Base-by-base conservation (phyloP, 306 rosid genomes). In the Boehmeria nivea region DNA sequence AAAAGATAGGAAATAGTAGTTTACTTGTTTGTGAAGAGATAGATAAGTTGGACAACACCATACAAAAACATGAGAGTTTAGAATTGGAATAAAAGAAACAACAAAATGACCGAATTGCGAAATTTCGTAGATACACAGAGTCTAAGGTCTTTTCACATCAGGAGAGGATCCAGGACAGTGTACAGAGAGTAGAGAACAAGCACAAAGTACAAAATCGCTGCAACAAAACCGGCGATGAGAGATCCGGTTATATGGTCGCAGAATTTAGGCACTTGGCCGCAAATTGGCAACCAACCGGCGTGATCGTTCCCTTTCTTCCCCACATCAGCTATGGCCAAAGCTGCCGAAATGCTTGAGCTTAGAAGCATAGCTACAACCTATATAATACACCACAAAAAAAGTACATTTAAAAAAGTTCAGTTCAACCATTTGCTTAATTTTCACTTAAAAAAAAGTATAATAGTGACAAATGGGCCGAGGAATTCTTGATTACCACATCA, bases 211-310 rank as follows among this genome's bases (percentile, higher is more conserved):
- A 75, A 25, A 13, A 68, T 31, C 22, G 76, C 66, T 34, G 78
- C 81, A 48, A 47, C n/a, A 1, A 53, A 64, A 51, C 57, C 75
- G 2, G 78, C 64, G 28, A 66, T 8, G 0, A 80, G 78, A 21
- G 83, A 63, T 21, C 76, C 71, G 6, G 56, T 63, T 51, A 73
- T 73, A 44, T 73, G 80, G 49, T 72, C 59, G 63, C 83, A 81
- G 18, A 71, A 81, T 63, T 68, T 74, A 39, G 69, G 74, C 43
- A 81, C 79, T 71, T 74, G 83, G 67, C 83, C 87, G 31, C 87
- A 81, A 26, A 81, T 71, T 0, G 87, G 83, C 8, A 77, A 44
- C 87, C 87, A 81, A 51, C 83, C 83, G 2, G 81, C 81, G 38
- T 74, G 67, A 39, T 7, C 61, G 51, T 81, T 77, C n/a, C 87